phyloP scores from a whole-genome alignment of 441 rosid species.

The Pelargonium hybrid region DNA sequence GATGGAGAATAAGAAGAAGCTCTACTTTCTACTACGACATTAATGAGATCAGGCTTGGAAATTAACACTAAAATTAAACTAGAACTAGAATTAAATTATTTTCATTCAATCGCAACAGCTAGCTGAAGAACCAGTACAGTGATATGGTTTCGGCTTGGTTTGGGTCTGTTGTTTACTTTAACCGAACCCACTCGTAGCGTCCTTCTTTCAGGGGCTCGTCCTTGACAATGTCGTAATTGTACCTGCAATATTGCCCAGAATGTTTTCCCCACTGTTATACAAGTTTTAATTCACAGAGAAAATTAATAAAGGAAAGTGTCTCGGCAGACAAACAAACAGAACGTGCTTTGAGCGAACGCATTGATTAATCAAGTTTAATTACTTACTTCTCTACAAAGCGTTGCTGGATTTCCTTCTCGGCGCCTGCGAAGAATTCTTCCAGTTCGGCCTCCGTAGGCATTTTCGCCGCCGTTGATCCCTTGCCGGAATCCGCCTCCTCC shows the following conservation, averaged over 20 bases:
- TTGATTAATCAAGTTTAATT: neutral
- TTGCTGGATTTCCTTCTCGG: conserved; percentile 40
- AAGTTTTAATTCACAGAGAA: neutral
- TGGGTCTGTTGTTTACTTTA: conserved; percentile 17
- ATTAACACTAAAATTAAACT: conserved; percentile 4
- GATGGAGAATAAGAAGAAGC: neutral
- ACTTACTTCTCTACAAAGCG: conserved; percentile 52
- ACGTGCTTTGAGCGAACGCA: conserved; percentile 12
- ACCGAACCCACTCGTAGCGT: conserved; percentile 61
- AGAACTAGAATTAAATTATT: neutral
- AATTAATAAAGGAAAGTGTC: conserved; percentile 7
- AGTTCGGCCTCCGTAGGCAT: conserved; percentile 46
- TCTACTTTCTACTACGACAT: neutral
- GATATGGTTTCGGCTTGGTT: neutral
- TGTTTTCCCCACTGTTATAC: neutral
- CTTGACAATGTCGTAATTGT: conserved; percentile 59
- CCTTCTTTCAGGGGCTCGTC: conserved; percentile 65
- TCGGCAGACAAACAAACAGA: conserved; percentile 12
- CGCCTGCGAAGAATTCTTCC: conserved; percentile 53
- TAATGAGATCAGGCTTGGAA: no score
- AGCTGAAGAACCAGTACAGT: neutral
- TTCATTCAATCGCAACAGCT: neutral
- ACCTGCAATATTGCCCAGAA: conserved; percentile 35
- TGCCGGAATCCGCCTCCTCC: conserved; percentile 28
- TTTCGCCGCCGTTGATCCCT: conserved; percentile 28